These are phyloP conservation scores for Erucastrum elatum DNA, from an alignment of 345 rosid species.

Conservation along the genomic window DNA sequence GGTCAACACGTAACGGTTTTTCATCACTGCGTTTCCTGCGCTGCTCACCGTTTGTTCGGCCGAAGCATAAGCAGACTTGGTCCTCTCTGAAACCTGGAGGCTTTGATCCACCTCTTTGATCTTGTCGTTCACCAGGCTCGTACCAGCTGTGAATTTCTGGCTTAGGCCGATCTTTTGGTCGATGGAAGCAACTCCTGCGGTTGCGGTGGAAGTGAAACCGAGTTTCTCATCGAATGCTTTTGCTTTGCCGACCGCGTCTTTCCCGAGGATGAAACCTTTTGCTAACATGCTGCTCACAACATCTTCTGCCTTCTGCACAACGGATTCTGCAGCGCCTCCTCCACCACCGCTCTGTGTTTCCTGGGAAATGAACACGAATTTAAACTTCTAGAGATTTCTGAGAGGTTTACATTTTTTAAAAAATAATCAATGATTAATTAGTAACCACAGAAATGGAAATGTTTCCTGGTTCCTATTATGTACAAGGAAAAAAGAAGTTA, in stretches of 20 bases:
- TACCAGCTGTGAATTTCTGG: conserved; percentile 75
- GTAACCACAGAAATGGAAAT: not conserved
- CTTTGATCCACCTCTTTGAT: conserved; percentile 83
- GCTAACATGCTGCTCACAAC: conserved; percentile 92
- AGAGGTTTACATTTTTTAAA: too few species aligned
- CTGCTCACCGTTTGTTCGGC: conserved; percentile 84
- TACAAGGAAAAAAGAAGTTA: not conserved
- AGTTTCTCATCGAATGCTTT: conserved; percentile 80
- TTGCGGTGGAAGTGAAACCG: conserved; percentile 78
- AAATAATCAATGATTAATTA: not conserved
- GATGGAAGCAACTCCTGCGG: conserved; percentile 70
- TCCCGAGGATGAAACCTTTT: conserved; percentile 81
- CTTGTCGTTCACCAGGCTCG: conserved; percentile 72
- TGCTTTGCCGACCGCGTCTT: conserved; percentile 80
- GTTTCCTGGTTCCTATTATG: not conserved
- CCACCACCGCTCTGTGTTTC: conserved; percentile 38
- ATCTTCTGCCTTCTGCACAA: conserved; percentile 84
- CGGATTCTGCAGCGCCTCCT: conserved; percentile 49
- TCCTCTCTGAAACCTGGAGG: conserved; percentile 90
- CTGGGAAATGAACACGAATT: conserved; percentile 40
- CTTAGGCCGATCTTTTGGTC: conserved; percentile 80
- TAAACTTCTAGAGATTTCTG: not conserved
- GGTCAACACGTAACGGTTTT: conserved; percentile 74
- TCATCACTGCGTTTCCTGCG: conserved; percentile 84
- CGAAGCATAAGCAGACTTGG: conserved; percentile 71